Base-by-base conservation (phyloP, 1,284 basidiomycete species). In the Trametes versicolor region DNA sequence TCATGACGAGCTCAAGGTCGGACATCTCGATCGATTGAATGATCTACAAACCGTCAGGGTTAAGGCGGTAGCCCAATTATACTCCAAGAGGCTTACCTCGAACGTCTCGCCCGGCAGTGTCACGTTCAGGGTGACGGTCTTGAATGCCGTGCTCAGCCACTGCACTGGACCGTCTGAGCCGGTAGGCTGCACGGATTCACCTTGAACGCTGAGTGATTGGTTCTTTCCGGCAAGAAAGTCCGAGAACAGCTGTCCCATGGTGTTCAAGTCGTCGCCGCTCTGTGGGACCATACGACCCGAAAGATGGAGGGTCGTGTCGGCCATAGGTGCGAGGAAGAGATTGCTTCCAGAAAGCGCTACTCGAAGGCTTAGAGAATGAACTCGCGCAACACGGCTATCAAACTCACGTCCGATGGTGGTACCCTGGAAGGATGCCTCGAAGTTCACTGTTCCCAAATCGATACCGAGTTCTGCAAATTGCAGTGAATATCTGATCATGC, bases 61-160 rank as follows among this genome's bases (percentile, higher is more conserved):
- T 2, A 49, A 19, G 0, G 2, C 8, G 21, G 3, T 19, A 7
- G 23, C 27, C 17, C 45, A 0, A 19, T 36, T 12, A 69, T 65
- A 17, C 15, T 4, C 13, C 5, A 25, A 23, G 10, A 17, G 6
- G 34, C 54, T 32, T 21, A 83, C 86, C 54, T 82, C 74, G 73
- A 86, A 89, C 61, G 83, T 83, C 71, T 89, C 79, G 19, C 92
- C 92, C 8, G 89, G 88, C 19, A 94, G 81, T 43, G 79, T 82
- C 29, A 93, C 90, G 21, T 86, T 69, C 21, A 94, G 81, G 6
- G 82, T 82, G 34, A 94, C 78, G 3, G 89, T 87, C 76, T 87
- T 84, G 80, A 94, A 93, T 1, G 92, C 92, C 12, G 84, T 80
- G 50, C 84, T 89, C 55, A 94, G 77, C 92, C 92, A 94, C 7